Evolutionary conservation across 2,329 filamentous ascomycete species (phyloP).

Genomic region (Paramyrothecium sp.): DNA sequence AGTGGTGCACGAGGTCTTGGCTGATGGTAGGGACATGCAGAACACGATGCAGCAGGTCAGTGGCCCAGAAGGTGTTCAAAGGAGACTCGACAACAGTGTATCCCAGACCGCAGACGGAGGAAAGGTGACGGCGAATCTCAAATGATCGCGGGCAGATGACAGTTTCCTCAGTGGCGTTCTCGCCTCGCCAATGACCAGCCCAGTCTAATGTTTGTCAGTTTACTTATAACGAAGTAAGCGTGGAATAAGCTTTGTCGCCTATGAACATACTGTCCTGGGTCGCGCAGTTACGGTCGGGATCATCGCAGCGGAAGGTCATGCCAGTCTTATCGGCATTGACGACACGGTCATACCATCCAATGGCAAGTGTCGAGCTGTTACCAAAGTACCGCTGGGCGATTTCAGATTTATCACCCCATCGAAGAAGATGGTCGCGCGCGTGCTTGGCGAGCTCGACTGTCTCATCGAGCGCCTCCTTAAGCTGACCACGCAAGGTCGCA

Average conservation of each 20-base stretch:
- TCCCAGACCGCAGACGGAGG: conserved; percentile 59
- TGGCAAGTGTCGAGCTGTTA: conserved; percentile 52
- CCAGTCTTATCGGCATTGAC: conserved; percentile 54
- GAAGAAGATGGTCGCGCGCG: conserved; percentile 61
- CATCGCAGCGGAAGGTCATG: conserved; percentile 66
- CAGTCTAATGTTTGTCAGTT: conserved; percentile 42
- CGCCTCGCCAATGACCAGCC: conserved; percentile 67
- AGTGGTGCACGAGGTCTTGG: conserved; percentile 61
- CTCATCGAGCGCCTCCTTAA: conserved; percentile 57
- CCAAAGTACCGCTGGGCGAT: conserved; percentile 69
- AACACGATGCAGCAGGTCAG: conserved; percentile 65
- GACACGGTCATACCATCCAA: conserved; percentile 63
- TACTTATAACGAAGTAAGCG: not conserved
- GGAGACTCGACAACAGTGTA: conserved; percentile 57
- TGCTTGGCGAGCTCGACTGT: conserved; percentile 56
- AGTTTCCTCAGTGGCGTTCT: conserved; percentile 63
- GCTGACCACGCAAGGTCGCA: conserved; percentile 54
- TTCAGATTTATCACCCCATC: conserved; percentile 54
- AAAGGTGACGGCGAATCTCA: conserved; percentile 52
- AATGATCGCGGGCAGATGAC: conserved; percentile 68
- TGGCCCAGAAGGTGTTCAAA: conserved; percentile 63
- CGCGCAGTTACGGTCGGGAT: conserved; percentile 63
- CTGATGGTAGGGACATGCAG: conserved; percentile 62
- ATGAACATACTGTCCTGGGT: conserved; percentile 38
- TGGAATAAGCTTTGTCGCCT: not conserved